These are phyloP conservation scores for Rhodotorula graminis DNA, from an alignment of 768 basidiomycete species.

Conservation along the genomic window DNA sequence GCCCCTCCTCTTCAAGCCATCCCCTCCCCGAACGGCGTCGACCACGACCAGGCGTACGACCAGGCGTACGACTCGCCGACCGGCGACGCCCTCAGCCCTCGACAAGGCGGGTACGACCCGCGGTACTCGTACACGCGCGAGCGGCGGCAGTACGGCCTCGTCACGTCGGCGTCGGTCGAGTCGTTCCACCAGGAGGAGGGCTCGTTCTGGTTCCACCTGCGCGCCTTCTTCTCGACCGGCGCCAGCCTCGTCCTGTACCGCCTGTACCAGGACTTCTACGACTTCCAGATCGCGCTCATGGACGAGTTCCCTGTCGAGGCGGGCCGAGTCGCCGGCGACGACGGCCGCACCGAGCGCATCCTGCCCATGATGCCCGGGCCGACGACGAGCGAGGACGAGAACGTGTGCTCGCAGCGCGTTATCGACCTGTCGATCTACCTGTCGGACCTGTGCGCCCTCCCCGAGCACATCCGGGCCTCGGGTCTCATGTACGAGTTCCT, in stretches of 20 bases:
- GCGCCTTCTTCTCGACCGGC: slow-evolving; percentile 63
- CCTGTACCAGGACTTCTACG: slow-evolving; percentile 96
- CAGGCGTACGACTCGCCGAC: neutral
- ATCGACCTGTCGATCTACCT: slow-evolving; percentile 86
- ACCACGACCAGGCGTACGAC: neutral
- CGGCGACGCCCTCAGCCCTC: neutral
- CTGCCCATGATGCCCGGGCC: slow-evolving; percentile 98
- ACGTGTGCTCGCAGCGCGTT: slow-evolving; percentile 71
- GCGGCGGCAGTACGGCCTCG: slow-evolving; percentile 56
- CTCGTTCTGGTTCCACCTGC: slow-evolving; percentile 94
- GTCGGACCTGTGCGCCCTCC: slow-evolving; percentile 68
- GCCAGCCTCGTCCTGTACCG: slow-evolving; percentile 81
- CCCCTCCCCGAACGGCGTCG: neutral
- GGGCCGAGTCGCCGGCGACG: slow-evolving; percentile 56
- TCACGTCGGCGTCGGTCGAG: slow-evolving; percentile 79
- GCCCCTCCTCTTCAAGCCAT: neutral
- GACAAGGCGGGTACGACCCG: slow-evolving; percentile 6
- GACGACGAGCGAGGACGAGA: slow-evolving; percentile 72
- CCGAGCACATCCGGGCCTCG: slow-evolving; percentile 75
- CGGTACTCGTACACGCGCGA: slow-evolving; percentile 37
- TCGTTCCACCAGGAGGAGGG: slow-evolving; percentile 97
- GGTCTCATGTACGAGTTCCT: slow-evolving; percentile 76
- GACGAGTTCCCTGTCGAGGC: slow-evolving; percentile 86
- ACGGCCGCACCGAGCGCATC: slow-evolving; percentile 54
- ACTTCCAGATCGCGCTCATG: slow-evolving; percentile 86